Percentiles rank a stretch among this genome's conserved stretches.
phyloP scores from a whole-genome alignment of 192 early-diverging fungal species.

The Podila horticola region DNA sequence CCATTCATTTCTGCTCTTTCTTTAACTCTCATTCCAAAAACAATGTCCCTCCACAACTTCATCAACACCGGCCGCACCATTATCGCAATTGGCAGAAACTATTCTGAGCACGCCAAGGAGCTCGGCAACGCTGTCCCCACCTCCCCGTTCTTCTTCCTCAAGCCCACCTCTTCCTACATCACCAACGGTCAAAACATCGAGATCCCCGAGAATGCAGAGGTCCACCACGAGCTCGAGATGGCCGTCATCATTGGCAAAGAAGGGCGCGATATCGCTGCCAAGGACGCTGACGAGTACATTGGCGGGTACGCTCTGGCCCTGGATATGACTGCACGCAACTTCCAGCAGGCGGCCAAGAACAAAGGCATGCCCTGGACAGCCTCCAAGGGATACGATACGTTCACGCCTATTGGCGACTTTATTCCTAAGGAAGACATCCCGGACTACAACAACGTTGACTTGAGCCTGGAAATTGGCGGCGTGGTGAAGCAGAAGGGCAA shows the following conservation, averaged over 20 bases:
- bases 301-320: constrained; percentile 87
- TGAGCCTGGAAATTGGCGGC: constrained; percentile 84
- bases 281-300: constrained; percentile 74
- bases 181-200: constrained; percentile 76
- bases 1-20: no score
- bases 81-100: constrained; percentile 94
- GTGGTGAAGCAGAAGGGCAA: constrained; percentile 81
- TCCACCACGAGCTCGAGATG: constrained; percentile 96
- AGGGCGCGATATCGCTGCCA: constrained; percentile 77
- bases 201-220: constrained; percentile 77
- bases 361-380: constrained; percentile 88
- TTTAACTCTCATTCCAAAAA: background rate
- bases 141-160: constrained; percentile 92
- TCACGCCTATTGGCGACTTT: constrained; percentile 88
- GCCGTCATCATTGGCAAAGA: constrained; percentile 88
- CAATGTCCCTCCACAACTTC: constrained; percentile 61
- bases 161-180: constrained; percentile 88
- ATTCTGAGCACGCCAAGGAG: constrained; percentile 93
- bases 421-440: constrained; percentile 74
- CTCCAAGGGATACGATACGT: constrained; percentile 96
- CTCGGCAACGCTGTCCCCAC: constrained; percentile 91
- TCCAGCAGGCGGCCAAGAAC: constrained; percentile 83
- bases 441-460: constrained; percentile 77
- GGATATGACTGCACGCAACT: constrained; percentile 92
- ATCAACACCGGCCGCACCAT: constrained; percentile 80